A percentile compares a stretch with the other conserved stretches of the same genome.
phyloP scores from a whole-genome alignment of 169 alveolate genomes.

The Eimeria praecox region DNA sequence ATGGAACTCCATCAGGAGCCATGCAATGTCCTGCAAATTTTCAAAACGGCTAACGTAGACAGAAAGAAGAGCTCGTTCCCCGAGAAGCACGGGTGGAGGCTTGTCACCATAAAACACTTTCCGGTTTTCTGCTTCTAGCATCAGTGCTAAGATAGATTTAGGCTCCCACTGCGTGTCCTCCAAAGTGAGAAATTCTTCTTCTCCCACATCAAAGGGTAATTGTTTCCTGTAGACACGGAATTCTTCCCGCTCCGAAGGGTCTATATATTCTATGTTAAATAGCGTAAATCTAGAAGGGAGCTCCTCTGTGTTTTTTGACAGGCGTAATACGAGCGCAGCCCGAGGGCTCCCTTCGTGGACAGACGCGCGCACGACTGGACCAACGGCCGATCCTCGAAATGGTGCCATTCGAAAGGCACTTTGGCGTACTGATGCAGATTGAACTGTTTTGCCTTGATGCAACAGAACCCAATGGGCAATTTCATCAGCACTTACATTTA shows the following conservation, averaged over 20 bases:
- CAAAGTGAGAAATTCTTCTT: background rate
- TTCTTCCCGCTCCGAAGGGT: background rate
- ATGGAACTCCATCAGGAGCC: constrained; percentile 33
- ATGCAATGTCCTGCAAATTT: constrained; percentile 54
- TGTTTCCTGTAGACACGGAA: constrained; percentile 4
- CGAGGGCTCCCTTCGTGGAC: constrained; percentile 35
- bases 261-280: background rate
- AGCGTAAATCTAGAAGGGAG: constrained; percentile 3
- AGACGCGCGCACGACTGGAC: constrained; percentile 40
- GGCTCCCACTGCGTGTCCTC: constrained; percentile 11
- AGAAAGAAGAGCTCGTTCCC: constrained; percentile 31
- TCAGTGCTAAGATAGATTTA: background rate
- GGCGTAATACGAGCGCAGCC: constrained; percentile 13
- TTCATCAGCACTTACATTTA: constrained; percentile 1
- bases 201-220: constrained; percentile 55
- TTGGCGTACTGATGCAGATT: background rate
- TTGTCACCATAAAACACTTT: constrained; percentile 24
- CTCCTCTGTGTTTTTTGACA: background rate
- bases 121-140: constrained; percentile 40
- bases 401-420: background rate
- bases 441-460: background rate
- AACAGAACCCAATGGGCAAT: constrained; percentile 43
- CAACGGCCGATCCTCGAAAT: background rate
- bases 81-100: constrained; percentile 19
- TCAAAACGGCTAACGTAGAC: constrained; percentile 11